Percentiles rank a stretch among this genome's conserved stretches.
phyloP scores from a whole-genome alignment of 2,329 filamentous ascomycete species.

The Botrytis fragariae region DNA sequence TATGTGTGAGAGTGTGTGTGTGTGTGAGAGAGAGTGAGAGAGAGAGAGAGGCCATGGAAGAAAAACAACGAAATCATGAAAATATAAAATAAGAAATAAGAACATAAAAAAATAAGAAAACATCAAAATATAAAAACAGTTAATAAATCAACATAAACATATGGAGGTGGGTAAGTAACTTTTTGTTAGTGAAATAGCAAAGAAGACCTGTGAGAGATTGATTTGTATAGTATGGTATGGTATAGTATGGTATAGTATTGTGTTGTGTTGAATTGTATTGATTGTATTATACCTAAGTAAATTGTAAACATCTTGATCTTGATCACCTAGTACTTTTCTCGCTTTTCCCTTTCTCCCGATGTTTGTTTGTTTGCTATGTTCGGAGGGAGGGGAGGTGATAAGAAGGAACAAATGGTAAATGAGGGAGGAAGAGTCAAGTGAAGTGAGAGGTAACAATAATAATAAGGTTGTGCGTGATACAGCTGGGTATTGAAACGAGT shows the following conservation, averaged over 20 bases:
- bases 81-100: not conserved
- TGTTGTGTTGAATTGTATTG: not conserved
- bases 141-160: not conserved
- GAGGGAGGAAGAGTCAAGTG: not conserved
- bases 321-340: not conserved
- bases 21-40: too few species aligned
- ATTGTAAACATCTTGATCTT: not conserved
- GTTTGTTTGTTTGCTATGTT: not conserved
- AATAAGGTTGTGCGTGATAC: not conserved
- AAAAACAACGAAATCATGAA: not conserved
- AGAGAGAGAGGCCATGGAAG: not conserved
- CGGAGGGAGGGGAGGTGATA: not conserved
- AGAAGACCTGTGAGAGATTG: not conserved
- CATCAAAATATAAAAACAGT: not conserved
- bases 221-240: not conserved
- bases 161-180: not conserved
- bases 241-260: not conserved
- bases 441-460: not conserved
- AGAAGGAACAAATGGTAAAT: not conserved
- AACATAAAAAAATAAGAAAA: not conserved
- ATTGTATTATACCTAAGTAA: not conserved
- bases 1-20: too few species aligned
- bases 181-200: not conserved
- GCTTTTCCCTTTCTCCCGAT: not conserved
- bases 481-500: conserved; percentile 11